phyloP scores from a whole-genome alignment of 2,329 filamentous ascomycete species.

The Cordyceps javanica region DNA sequence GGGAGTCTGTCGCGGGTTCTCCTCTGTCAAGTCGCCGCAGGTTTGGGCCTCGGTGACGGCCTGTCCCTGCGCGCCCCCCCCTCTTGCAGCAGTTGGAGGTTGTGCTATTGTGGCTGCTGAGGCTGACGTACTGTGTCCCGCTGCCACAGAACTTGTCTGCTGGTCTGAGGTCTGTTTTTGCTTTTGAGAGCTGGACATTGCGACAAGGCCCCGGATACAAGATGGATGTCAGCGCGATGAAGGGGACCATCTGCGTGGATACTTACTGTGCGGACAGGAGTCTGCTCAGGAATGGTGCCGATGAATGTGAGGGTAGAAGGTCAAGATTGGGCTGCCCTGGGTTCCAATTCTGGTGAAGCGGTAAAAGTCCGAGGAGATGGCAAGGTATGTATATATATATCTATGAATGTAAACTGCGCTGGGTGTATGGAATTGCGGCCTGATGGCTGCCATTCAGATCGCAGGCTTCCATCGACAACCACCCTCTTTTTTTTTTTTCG shows the following conservation, averaged over 20 bases:
- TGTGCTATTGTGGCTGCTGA: neutral
- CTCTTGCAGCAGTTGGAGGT: neutral
- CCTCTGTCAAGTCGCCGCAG: neutral
- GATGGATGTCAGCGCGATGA: neutral
- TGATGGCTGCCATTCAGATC: neutral
- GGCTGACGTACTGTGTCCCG: neutral
- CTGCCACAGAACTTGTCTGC: neutral
- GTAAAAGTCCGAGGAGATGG: neutral
- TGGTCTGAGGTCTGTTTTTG: neutral
- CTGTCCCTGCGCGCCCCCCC: neutral
- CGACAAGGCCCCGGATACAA: neutral
- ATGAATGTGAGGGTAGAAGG: neutral
- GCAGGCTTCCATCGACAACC: neutral
- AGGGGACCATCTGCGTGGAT: neutral
- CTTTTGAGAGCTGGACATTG: neutral
- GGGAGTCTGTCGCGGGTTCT: neutral
- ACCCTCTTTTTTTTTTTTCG: neutral
- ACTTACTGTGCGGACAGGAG: neutral
- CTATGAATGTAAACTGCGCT: too few relatives aligned
- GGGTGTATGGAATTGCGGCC: conserved; percentile 1
- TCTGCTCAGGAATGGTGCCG: neutral
- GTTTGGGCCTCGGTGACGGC: neutral
- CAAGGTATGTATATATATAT: neutral
- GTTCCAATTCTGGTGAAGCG: neutral
- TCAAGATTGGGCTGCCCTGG: neutral